Base-by-base conservation (phyloP, 2,329 filamentous ascomycete genomes). In the Hysterium pulicare region DNA sequence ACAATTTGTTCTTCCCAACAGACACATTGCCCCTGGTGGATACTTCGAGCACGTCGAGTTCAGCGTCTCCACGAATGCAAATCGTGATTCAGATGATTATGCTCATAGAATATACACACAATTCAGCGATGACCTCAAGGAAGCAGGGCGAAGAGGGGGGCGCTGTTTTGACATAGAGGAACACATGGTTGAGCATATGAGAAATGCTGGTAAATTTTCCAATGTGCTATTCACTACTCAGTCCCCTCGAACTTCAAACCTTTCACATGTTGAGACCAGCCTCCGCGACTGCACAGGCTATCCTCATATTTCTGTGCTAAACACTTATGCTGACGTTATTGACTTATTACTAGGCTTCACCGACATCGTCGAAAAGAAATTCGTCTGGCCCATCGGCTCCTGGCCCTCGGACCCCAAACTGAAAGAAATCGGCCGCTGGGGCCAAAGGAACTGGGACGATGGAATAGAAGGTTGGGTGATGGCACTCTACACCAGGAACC, bases 31-130 rank as follows among this genome's bases (percentile, higher is more conserved):
- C 21, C 70, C 71, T 0, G 69, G 69, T 10, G 71, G 62, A 11
- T 72, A 61, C 45, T 51, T 73, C 44, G 70, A 73, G 48, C 67
- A 73, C 41, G 51, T 69, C 23, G 71, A 74, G 44, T 63, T 64
- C 50, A 50, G 47, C 40, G 46, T 61, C 42, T 37, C 49, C 16
- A 58, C 61, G 0, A 50, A 47, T 23, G 55, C 59, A 1, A 42
- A 52, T 16, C 46, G 50, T 0, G 44, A 40, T 2, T 40, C 41
- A 5, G 22, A 39, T 16, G 24, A 39, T 1, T 41, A 53, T 33
- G 47, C 51, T 2, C 50, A 61, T 21, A 46, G 53, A 20, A 51
- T 60, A 16, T 55, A 60, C 24, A 53, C 46, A 0, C 39, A 40
- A 0, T 61, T 59, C 36, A 40, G 28, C 1, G 31, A 39, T 3